phyloP scores from a whole-genome alignment of 1,139 yeast genomes.

The Nakaseomyces kungkrabaensis region DNA sequence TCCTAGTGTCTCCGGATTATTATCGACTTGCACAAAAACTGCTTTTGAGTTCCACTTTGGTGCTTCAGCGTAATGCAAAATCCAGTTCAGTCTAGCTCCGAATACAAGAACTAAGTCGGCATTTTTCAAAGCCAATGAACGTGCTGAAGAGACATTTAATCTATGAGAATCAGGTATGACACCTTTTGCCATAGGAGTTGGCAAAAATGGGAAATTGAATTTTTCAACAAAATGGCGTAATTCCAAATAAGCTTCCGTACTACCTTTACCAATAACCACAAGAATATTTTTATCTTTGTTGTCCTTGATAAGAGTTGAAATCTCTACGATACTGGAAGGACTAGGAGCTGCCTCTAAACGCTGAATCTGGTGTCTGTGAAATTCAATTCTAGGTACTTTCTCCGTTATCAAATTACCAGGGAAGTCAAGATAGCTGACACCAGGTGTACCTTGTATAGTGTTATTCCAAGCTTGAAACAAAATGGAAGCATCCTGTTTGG shows the following conservation, averaged over 20 bases:
- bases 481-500: conserved; percentile 31
- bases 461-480: conserved; percentile 40
- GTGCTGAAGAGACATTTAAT: conserved; percentile 46
- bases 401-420: conserved; percentile 45
- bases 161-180: conserved; percentile 41
- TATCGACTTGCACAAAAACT: conserved; percentile 47
- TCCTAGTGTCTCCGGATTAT: conserved; percentile 43
- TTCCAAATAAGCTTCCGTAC: conserved; percentile 36
- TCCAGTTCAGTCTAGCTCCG: conserved; percentile 63
- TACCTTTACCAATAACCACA: conserved; percentile 55
- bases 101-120: conserved; percentile 49
- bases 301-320: conserved; percentile 29
- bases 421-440: conserved; percentile 51
- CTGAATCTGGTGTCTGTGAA: not conserved
- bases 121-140: conserved; percentile 43
- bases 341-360: conserved; percentile 31
- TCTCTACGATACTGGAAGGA: conserved; percentile 30
- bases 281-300: conserved; percentile 37
- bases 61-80: conserved; percentile 48
- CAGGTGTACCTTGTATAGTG: conserved; percentile 43
- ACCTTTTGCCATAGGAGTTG: conserved; percentile 74
- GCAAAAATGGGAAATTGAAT: conserved; percentile 44
- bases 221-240: conserved; percentile 34
- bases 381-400: not conserved
- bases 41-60: conserved; percentile 41